Conservation (phyloP, 306 rosid genomes). For the Cicer cuneatum region DNA sequence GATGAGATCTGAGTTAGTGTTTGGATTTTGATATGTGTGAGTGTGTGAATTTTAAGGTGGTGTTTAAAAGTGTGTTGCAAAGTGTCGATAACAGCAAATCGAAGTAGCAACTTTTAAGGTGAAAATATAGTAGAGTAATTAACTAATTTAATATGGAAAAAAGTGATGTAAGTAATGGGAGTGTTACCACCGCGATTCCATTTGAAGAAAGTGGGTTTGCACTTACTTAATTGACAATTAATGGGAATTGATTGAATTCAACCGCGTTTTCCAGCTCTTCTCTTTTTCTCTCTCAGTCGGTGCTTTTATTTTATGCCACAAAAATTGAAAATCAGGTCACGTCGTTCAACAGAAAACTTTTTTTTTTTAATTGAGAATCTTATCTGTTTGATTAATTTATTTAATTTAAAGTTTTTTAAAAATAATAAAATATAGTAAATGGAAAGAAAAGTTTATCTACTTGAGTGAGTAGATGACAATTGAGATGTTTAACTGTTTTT, state of each 20-base stretch:
- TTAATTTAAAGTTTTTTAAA: too few relatives aligned
- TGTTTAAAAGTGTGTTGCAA: conserved; percentile 33
- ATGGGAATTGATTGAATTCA: not conserved
- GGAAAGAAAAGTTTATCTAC: too few relatives aligned
- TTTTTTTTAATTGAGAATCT: not conserved
- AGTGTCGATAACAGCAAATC: conserved; percentile 35
- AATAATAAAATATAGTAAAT: too few relatives aligned
- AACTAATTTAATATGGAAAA: not conserved
- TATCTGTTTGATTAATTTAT: not conserved
- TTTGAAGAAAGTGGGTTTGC: conserved; percentile 44
- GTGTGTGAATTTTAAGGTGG: conserved; percentile 28
- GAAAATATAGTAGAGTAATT: not conserved
- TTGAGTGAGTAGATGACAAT: too few relatives aligned
- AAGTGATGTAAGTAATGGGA: not conserved
- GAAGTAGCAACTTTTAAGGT: conserved; percentile 32
- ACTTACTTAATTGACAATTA: conserved; percentile 21
- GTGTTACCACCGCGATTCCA: conserved; percentile 25
- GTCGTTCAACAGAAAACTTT: not conserved
- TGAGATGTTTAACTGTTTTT: too few relatives aligned
- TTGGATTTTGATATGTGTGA: not conserved
- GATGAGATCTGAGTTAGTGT: conserved; percentile 12
- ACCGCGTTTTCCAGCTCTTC: conserved; percentile 15
- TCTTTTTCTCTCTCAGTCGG: not conserved
- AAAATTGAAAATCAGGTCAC: not conserved
- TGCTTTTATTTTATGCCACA: conserved; percentile 23